Evolutionary conservation across 2,329 filamentous ascomycete genomes (phyloP).

Genomic region (Coniochaeta pulveracea): DNA sequence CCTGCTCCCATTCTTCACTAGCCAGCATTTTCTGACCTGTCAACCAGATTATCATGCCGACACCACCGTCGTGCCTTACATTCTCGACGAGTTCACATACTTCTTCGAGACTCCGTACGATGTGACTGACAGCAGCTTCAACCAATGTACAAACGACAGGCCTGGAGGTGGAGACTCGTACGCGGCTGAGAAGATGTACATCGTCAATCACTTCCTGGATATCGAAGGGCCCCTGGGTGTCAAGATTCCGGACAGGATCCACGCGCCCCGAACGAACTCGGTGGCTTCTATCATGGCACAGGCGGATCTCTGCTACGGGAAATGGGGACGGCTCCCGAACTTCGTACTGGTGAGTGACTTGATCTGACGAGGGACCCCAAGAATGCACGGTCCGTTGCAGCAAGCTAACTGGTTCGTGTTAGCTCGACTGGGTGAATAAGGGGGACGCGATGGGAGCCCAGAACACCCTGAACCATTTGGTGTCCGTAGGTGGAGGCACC

Average conservation of each 20-base stretch:
- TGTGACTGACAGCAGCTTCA: conserved; percentile 45
- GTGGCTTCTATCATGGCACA: conserved; percentile 32
- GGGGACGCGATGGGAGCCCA: conserved; percentile 6
- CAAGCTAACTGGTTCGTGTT: neutral
- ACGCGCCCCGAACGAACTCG: conserved; percentile 32
- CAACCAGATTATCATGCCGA: conserved; percentile 47
- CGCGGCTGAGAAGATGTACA: conserved; percentile 29
- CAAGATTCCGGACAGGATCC: conserved; percentile 15
- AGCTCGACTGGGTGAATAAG: conserved; percentile 6
- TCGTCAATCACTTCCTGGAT: conserved; percentile 56
- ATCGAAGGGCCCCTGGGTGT: conserved; percentile 18
- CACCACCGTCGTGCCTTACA: conserved; percentile 41
- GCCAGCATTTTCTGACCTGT: neutral
- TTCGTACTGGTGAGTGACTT: conserved; percentile 16
- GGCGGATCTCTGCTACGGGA: conserved; percentile 18
- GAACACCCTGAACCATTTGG: conserved; percentile 5
- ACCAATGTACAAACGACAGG: conserved; percentile 54
- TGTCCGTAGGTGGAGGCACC: no score
- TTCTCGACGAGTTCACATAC: conserved; percentile 52
- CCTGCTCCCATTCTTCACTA: neutral
- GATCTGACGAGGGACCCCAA: neutral
- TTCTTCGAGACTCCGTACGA: conserved; percentile 67
- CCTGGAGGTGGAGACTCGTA: conserved; percentile 31
- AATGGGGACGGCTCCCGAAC: conserved; percentile 21
- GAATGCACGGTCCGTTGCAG: neutral